Conservation (phyloP, 306 rosid genomes). For the Cucumis hystrix region DNA sequence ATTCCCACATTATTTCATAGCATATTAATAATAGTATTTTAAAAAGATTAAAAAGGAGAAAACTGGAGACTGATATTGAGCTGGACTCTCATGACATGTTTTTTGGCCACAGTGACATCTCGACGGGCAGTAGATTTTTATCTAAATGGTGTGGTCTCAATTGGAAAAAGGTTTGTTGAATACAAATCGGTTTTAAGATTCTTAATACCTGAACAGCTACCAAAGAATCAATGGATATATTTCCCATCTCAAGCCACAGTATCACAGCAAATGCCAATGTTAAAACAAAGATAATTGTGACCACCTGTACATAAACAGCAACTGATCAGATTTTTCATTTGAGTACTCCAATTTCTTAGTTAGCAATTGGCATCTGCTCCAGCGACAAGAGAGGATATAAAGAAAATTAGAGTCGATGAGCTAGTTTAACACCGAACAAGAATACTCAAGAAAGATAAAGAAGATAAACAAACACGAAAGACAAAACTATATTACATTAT, state of each 20-base stretch:
- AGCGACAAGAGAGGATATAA: not conserved
- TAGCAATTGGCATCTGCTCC: not conserved
- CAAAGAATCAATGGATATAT: constrained; percentile 52
- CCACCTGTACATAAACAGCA: constrained; percentile 36
- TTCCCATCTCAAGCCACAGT: constrained; percentile 71
- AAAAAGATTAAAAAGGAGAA: too few species aligned
- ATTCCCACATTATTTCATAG: not conserved
- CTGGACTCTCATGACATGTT: not conserved
- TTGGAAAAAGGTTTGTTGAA: not conserved
- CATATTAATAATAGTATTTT: not conserved
- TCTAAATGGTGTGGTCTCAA: not conserved
- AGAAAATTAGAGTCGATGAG: too few species aligned
- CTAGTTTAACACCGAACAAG: too few species aligned
- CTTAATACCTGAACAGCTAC: constrained; percentile 60
- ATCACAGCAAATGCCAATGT: constrained; percentile 57
- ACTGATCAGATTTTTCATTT: not conserved
- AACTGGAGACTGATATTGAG: not conserved
- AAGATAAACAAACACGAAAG: too few species aligned
- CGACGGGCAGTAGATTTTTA: not conserved
- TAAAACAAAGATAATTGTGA: constrained; percentile 33
- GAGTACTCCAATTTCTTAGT: not conserved
- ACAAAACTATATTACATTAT: too few species aligned
- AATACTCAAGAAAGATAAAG: too few species aligned
- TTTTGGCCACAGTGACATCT: not conserved
- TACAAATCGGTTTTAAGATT: not conserved